phyloP scores from a whole-genome alignment of 257 asterid genomes.

The Solanum chmielewskii region DNA sequence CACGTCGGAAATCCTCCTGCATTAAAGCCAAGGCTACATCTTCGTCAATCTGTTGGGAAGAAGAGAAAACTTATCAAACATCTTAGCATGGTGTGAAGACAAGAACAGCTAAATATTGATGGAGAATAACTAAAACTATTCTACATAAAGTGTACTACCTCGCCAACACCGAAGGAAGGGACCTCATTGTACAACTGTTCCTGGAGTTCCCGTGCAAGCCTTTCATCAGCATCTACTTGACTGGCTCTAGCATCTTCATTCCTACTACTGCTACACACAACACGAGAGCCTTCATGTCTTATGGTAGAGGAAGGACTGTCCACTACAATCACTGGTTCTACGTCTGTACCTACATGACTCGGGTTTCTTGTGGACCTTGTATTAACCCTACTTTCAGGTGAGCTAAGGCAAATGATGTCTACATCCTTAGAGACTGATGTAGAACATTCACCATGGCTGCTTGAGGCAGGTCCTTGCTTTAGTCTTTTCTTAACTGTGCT shows the following conservation, averaged over 20 bases:
- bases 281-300: slow-evolving; percentile 16
- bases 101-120: neutral
- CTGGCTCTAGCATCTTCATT: slow-evolving; percentile 41
- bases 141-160: slow-evolving; percentile 28
- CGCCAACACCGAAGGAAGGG: slow-evolving; percentile 32
- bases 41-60: slow-evolving; percentile 43
- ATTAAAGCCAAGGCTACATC: slow-evolving; percentile 43
- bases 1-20: slow-evolving; percentile 24
- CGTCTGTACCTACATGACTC: slow-evolving; percentile 2
- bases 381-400: slow-evolving; percentile 24
- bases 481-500: slow-evolving; percentile 33
- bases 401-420: slow-evolving; percentile 37
- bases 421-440: slow-evolving; percentile 30
- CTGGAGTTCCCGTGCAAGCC: slow-evolving; percentile 86
- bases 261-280: neutral
- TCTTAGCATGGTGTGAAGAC: neutral
- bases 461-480: slow-evolving; percentile 40
- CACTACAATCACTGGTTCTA: slow-evolving; percentile 34
- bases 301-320: slow-evolving; percentile 44
- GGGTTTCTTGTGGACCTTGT: slow-evolving; percentile 12
- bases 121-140: neutral
- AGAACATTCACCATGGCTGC: slow-evolving; percentile 42
- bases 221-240: slow-evolving; percentile 89
- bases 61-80: neutral
- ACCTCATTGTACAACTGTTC: slow-evolving; percentile 72